Evolutionary conservation across 495 filamentous ascomycete genomes (phyloP).

Genomic region (Viridothelium virens): DNA sequence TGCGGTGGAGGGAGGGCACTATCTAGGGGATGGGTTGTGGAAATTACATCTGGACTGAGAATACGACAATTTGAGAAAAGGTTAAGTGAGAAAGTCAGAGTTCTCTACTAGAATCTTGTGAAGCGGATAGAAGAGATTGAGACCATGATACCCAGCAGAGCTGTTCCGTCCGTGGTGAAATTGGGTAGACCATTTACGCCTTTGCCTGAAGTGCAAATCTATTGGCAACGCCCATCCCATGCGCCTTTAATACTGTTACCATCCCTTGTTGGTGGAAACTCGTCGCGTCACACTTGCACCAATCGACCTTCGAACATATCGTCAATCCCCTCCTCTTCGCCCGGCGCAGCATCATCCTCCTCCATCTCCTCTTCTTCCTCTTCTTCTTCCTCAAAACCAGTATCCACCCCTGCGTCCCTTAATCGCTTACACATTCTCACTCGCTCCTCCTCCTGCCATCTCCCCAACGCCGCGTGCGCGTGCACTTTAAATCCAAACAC

Average conservation of each 20-base stretch:
- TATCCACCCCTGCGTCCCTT: constrained; percentile 46
- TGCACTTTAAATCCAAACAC: constrained; percentile 95
- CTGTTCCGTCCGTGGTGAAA: not conserved
- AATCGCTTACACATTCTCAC: constrained; percentile 70
- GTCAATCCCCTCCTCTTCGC: constrained; percentile 29
- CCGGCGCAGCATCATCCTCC: constrained; percentile 36
- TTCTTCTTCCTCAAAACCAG: constrained; percentile 50
- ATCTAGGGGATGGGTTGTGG: constrained; percentile 92
- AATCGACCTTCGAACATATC: constrained; percentile 30
- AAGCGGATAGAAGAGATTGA: not conserved
- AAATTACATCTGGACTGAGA: constrained; percentile 59
- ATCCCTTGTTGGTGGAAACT: not conserved
- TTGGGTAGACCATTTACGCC: not conserved
- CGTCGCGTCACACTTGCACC: constrained; percentile 1
- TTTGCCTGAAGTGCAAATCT: not conserved
- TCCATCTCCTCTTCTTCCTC: constrained; percentile 43
- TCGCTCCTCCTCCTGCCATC: constrained; percentile 80
- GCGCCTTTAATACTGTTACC: not conserved
- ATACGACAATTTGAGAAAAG: not conserved
- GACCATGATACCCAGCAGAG: not conserved
- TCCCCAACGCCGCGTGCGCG: constrained; percentile 73
- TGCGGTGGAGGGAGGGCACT: constrained; percentile 88
- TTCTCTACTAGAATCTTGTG: not conserved
- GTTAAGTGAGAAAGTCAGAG: not conserved
- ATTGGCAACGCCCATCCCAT: not conserved